Conservation (phyloP, 2,329 filamentous ascomycete species). For the Stagonosporopsis cucurbitacearum region DNA sequence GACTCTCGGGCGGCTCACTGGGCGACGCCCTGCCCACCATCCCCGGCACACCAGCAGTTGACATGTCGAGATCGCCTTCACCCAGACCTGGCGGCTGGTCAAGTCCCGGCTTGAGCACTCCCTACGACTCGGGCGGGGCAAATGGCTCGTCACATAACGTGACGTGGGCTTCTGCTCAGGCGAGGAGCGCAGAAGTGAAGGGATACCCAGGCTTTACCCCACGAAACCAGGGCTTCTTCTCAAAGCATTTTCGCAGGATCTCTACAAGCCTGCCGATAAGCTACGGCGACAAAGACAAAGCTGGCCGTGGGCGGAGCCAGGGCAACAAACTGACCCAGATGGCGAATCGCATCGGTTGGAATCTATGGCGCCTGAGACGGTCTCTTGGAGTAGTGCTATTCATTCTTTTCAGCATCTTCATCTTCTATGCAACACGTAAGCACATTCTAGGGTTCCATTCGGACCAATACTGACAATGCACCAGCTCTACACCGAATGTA, state of each 20-base stretch:
- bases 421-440: conserved; percentile 79
- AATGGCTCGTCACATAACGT: conserved; percentile 61
- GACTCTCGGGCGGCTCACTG: conserved; percentile 39
- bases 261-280: conserved; percentile 76
- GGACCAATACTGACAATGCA: conserved; percentile 15
- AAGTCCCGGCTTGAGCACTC: conserved; percentile 77
- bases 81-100: conserved; percentile 88
- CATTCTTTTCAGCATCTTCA: conserved; percentile 65
- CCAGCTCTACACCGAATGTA: conserved; percentile 67
- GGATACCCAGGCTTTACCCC: conserved; percentile 81
- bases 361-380: conserved; percentile 71
- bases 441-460: conserved; percentile 27
- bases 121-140: conserved; percentile 66
- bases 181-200: conserved; percentile 74
- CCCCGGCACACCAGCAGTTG: conserved; percentile 45
- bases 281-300: conserved; percentile 80
- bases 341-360: conserved; percentile 51
- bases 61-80: conserved; percentile 88
- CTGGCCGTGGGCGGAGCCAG: conserved; percentile 61
- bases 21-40: conserved; percentile 47
- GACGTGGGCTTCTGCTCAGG: conserved; percentile 83
- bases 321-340: conserved; percentile 45
- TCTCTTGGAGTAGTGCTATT: conserved; percentile 65
- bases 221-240: conserved; percentile 86
- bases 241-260: conserved; percentile 79